Conservation (phyloP, 2,329 filamentous ascomycete species). For the Aspergillus ochraceoroseus region DNA sequence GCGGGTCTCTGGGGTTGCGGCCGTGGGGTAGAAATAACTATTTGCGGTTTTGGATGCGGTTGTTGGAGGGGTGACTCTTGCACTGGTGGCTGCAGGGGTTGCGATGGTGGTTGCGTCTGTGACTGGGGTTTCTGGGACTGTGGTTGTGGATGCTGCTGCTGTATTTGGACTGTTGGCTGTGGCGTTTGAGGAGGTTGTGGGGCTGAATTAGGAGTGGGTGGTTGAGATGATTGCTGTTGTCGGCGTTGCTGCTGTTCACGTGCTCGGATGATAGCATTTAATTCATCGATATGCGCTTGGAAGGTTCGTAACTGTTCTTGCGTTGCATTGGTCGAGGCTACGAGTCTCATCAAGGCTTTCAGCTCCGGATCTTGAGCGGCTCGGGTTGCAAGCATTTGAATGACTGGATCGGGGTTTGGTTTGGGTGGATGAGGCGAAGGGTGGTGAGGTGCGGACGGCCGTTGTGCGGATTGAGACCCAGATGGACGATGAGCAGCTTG, state of each 20-base stretch:
- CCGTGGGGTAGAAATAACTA: slow-evolving; percentile 10
- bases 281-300: slow-evolving; percentile 49
- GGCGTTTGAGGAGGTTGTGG: slow-evolving; percentile 20
- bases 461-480: slow-evolving; percentile 25
- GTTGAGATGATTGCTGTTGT: slow-evolving; percentile 30
- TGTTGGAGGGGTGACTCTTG: slow-evolving; percentile 12
- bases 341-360: slow-evolving; percentile 49
- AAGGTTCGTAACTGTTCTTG: slow-evolving; percentile 48
- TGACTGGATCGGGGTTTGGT: slow-evolving; percentile 48
- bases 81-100: slow-evolving; percentile 11
- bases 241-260: slow-evolving; percentile 40
- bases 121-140: slow-evolving; percentile 8
- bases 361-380: slow-evolving; percentile 47
- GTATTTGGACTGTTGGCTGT: slow-evolving; percentile 15
- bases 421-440: slow-evolving; percentile 38
- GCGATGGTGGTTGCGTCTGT: slow-evolving; percentile 13
- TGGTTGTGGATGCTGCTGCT: slow-evolving; percentile 10
- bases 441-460: slow-evolving; percentile 28
- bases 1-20: slow-evolving; percentile 10
- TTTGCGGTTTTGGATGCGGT: slow-evolving; percentile 16
- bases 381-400: slow-evolving; percentile 50
- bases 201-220: slow-evolving; percentile 18
- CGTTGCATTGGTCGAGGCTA: slow-evolving; percentile 48
- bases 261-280: slow-evolving; percentile 48
- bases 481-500: slow-evolving; percentile 21